phyloP scores from a whole-genome alignment of 208 protist genomes.

The Acanthamoeba lugdunensis region DNA sequence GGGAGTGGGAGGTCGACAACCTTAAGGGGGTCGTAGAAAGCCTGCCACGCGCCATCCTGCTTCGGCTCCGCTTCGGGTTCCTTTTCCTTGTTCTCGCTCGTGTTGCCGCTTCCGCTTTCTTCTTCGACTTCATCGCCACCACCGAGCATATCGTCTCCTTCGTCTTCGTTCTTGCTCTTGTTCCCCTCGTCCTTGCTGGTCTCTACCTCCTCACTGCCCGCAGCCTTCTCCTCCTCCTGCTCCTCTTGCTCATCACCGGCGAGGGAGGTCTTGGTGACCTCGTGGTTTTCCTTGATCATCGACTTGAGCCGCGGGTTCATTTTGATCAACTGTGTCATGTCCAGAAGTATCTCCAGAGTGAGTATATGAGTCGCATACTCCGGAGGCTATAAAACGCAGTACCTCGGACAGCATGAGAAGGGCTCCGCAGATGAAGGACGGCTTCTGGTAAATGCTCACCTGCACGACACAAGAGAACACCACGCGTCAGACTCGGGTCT shows the following conservation, averaged over 20 bases:
- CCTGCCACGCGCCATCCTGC: constrained; percentile 16
- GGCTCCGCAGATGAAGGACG: constrained; percentile 78
- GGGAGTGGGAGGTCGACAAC: background rate
- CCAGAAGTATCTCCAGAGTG: background rate
- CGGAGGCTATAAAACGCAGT: no score
- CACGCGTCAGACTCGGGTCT: no score
- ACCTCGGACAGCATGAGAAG: constrained; percentile 81
- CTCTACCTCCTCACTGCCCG: background rate
- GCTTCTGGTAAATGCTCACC: constrained; percentile 66
- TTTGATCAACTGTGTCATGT: constrained; percentile 45
- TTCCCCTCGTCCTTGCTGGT: background rate
- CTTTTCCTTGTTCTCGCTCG: background rate
- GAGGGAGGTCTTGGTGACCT: background rate
- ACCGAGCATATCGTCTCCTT: constrained; percentile 10
- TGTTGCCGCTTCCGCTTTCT: background rate
- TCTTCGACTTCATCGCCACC: constrained; percentile 50
- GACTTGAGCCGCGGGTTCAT: constrained; percentile 59
- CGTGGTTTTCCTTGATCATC: constrained; percentile 18
- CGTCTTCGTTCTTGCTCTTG: background rate
- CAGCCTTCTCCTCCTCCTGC: background rate
- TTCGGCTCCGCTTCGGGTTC: background rate
- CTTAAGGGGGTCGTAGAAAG: constrained; percentile 33
- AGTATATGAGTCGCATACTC: no score
- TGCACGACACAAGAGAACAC: background rate
- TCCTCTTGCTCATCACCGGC: background rate